Conservation (phyloP, 1,284 basidiomycete species). For the Moniliella sp. region DNA sequence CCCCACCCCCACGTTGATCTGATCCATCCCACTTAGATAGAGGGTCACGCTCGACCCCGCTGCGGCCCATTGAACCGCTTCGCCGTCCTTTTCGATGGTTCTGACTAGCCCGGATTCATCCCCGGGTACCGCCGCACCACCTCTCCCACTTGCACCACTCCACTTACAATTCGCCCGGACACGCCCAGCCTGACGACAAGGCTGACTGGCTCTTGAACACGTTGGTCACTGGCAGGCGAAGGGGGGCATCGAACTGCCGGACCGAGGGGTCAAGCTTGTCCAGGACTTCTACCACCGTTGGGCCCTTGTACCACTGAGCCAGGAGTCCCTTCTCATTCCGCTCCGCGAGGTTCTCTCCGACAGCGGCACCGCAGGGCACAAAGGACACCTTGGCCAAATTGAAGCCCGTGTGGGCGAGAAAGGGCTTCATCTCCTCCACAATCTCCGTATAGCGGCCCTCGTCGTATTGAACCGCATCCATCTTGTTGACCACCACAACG, state of each 20-base stretch:
- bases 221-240: constrained; percentile 77
- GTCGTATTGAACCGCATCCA: constrained; percentile 52
- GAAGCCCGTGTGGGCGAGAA: constrained; percentile 71
- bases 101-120: constrained; percentile 68
- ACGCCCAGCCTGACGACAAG: constrained; percentile 48
- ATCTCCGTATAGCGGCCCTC: constrained; percentile 67
- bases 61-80: constrained; percentile 59
- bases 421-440: constrained; percentile 50
- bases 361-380: constrained; percentile 70
- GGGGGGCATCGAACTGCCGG: constrained; percentile 54
- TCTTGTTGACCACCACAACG: constrained; percentile 78
- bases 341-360: constrained; percentile 60
- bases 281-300: constrained; percentile 60
- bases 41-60: constrained; percentile 73
- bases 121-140: constrained; percentile 65
- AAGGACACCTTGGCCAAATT: constrained; percentile 55
- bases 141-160: constrained; percentile 79
- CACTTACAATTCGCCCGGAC: constrained; percentile 64
- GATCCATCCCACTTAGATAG: constrained; percentile 62
- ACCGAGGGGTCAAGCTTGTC: constrained; percentile 53
- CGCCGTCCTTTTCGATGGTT: constrained; percentile 68
- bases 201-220: constrained; percentile 71
- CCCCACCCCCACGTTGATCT: constrained; percentile 62
- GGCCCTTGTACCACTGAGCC: constrained; percentile 59
- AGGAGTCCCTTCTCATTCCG: constrained; percentile 40